phyloP scores from a whole-genome alignment of 2,329 filamentous ascomycete genomes.

The Fusarium hostae region DNA sequence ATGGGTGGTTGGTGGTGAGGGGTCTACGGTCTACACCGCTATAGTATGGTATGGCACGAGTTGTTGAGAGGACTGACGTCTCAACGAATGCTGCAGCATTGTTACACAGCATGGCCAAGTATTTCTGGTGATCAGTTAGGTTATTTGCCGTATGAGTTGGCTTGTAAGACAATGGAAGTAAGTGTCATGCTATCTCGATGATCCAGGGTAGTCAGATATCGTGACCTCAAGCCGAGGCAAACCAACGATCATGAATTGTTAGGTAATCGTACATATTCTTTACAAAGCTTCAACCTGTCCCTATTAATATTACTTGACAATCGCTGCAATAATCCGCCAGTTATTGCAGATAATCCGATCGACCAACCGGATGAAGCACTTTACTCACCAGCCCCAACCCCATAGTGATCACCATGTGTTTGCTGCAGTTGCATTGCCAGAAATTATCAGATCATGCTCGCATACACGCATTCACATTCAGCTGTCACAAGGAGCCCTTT shows the following conservation, averaged over 20 bases:
- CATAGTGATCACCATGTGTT: neutral
- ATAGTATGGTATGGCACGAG: neutral
- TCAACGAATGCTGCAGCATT: neutral
- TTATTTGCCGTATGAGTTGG: neutral
- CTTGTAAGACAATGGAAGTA: neutral
- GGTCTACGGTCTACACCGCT: constrained; percentile 21
- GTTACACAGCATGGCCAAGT: neutral
- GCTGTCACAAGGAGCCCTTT: neutral
- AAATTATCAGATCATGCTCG: constrained; percentile 7
- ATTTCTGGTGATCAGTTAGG: neutral
- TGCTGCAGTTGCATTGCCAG: constrained; percentile 2
- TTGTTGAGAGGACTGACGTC: neutral
- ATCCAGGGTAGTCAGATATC: constrained; percentile 6
- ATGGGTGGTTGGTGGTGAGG: constrained; percentile 10
- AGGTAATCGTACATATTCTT: neutral
- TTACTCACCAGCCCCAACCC: neutral
- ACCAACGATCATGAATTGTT: neutral
- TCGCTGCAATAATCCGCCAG: neutral
- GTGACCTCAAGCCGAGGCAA: neutral
- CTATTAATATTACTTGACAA: neutral
- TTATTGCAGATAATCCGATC: constrained; percentile 1
- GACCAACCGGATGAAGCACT: neutral
- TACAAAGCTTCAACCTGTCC: neutral
- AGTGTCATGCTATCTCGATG: neutral
- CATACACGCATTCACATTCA: neutral